phyloP scores from a whole-genome alignment of 345 rosid genomes.

The Eucalyptus sp. region DNA sequence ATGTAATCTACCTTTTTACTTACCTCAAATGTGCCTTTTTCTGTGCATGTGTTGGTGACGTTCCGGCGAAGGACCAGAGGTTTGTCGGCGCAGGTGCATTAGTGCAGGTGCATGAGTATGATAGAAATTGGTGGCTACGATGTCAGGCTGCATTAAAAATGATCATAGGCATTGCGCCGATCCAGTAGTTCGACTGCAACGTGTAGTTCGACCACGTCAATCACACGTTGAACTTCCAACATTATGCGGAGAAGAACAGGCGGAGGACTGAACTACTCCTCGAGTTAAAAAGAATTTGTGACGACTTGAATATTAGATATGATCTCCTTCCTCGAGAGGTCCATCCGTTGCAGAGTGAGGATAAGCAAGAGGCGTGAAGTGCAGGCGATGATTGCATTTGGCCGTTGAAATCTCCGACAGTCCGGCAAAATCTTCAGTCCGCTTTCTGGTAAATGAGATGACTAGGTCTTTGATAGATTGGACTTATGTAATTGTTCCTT shows the following conservation, averaged over 20 bases:
- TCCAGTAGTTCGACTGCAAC: background rate
- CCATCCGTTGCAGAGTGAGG: slow-evolving; percentile 5
- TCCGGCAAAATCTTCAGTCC: background rate
- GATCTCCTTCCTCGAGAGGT: slow-evolving; percentile 36
- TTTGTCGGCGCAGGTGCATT: background rate
- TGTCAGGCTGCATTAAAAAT: background rate
- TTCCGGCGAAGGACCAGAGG: background rate
- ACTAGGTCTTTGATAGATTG: background rate
- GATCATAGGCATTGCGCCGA: background rate
- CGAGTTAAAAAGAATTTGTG: slow-evolving; percentile 34
- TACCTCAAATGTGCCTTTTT: background rate
- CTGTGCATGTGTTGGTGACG: background rate
- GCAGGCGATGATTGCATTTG: background rate
- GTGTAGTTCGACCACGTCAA: background rate
- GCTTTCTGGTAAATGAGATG: background rate
- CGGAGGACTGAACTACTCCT: slow-evolving; percentile 36
- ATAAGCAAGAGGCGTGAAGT: background rate
- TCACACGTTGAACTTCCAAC: slow-evolving; percentile 55
- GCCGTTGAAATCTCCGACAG: background rate
- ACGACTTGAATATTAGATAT: slow-evolving; percentile 37
- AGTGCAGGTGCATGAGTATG: background rate
- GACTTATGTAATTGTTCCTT: background rate
- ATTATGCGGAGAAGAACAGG: slow-evolving; percentile 30
- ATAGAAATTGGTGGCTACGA: background rate
- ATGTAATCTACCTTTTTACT: background rate